Evolutionary conservation across 176 grass and related monocot genomes (phyloP), one percentile per base, ranked within the genome.

Genomic region (Musa troglodytarum): DNA sequence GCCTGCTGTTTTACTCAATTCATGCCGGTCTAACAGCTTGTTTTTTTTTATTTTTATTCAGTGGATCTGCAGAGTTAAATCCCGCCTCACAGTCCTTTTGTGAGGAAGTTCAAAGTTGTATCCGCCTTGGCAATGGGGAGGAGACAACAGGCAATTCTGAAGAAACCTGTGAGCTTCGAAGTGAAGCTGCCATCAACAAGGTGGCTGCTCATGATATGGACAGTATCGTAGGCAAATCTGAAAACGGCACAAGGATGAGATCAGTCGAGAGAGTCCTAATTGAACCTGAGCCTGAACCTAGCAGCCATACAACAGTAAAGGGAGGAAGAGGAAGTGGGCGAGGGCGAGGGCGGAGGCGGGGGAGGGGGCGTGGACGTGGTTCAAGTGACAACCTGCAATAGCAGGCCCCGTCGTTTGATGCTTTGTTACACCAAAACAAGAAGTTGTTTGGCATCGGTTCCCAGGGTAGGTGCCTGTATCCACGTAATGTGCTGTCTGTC

Each of bases 31-130:
- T 54, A 57, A 8, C 11, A 49, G 63, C 43, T 73, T 21, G 6
- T 54, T 65, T 72, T 78, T 2, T 15, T 76, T 34, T n/a, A n/a
- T 34, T 43, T 43, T 6, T 6, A 20, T 76, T 74, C 84, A 99
- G 95, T 66, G 68, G 12, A 66, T 73, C 61, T 28, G 75, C 79
- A 71, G 80, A 76, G 66, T 84, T 78, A 67, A 91, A 91, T 5
- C 69, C 65, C 73, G 85, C 89, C n/a, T 86, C 91, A 50, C 80
- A 86, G 71, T 89, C 81, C 6, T 88, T 85, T 5, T 79, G 55
- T 22, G 80, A 84, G 52, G 88, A 87, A 68, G 84, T 83, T 12
- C 86, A 88, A 8, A 85, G 85, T 61, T 80, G 55, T 71, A 91
- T 77, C 52, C 88, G 88, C 75, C 86, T 67, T 12, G 86, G 76